Percentiles rank a stretch among this genome's conserved stretches.
Evolutionary conservation across 1,284 basidiomycete genomes (phyloP).

Genomic region (Boletus mariae): DNA sequence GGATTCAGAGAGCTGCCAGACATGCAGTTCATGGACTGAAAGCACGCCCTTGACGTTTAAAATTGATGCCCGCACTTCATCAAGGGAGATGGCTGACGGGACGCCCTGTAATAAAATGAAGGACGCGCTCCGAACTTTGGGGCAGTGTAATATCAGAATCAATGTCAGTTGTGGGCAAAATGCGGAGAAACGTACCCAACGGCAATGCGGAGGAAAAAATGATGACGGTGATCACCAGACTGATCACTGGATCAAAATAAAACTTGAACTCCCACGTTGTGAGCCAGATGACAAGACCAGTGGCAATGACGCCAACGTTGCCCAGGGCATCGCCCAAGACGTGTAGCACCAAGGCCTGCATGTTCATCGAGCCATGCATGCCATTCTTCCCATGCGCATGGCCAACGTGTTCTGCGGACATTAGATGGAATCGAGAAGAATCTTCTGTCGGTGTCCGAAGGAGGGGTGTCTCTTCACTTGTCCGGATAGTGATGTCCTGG

Average conservation of each 20-base stretch:
- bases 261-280: slow-evolving; percentile 76
- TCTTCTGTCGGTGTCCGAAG: slow-evolving; percentile 24
- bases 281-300: slow-evolving; percentile 91
- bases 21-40: slow-evolving; percentile 92
- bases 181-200: slow-evolving; percentile 57
- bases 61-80: slow-evolving; percentile 81
- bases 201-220: slow-evolving; percentile 96
- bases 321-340: slow-evolving; percentile 96
- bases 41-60: slow-evolving; percentile 82
- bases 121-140: slow-evolving; percentile 83
- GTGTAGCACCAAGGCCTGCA: slow-evolving; percentile 92
- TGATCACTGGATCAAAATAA: slow-evolving; percentile 94
- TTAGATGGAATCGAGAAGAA: slow-evolving; percentile 9
- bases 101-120: slow-evolving; percentile 98
- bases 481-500: slow-evolving; percentile 10
- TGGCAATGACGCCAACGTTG: slow-evolving; percentile 95
- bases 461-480: slow-evolving; percentile 42
- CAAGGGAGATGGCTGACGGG: slow-evolving; percentile 84
- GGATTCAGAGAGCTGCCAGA: slow-evolving; percentile 90
- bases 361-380: slow-evolving; percentile 89
- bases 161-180: slow-evolving; percentile 5
- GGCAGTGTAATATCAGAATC: slow-evolving; percentile 11
- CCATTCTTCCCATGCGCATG: slow-evolving; percentile 45
- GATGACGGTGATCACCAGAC: slow-evolving; percentile 92
- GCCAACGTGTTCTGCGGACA: slow-evolving; percentile 19